Evolutionary conservation across 495 filamentous ascomycete genomes (phyloP).

Genomic region (Pyronema omphalodes): DNA sequence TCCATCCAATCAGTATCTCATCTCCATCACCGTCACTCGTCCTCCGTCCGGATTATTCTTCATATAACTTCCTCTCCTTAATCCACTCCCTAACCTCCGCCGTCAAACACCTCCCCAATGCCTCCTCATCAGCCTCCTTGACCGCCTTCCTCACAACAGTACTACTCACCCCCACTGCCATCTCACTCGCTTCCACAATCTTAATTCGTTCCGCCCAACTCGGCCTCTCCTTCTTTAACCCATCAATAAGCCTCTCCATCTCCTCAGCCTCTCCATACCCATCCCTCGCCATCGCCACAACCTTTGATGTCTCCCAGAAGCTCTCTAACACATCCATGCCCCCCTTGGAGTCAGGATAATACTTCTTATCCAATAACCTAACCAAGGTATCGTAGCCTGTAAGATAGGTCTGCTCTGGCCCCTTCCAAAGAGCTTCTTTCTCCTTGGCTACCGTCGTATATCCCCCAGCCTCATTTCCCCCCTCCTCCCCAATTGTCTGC

Average conservation of each 20-base stretch:
- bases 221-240: slow-evolving; percentile 28
- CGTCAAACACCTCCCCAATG: slow-evolving; percentile 44
- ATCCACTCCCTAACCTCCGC: slow-evolving; percentile 43
- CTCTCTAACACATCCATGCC: slow-evolving; percentile 29
- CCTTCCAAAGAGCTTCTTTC: background rate
- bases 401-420: slow-evolving; percentile 51
- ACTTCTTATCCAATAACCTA: slow-evolving; percentile 64
- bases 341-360: slow-evolving; percentile 38
- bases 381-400: slow-evolving; percentile 77
- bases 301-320: slow-evolving; percentile 14
- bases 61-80: slow-evolving; percentile 34
- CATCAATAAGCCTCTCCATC: slow-evolving; percentile 34
- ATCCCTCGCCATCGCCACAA: slow-evolving; percentile 55
- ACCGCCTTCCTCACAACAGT: slow-evolving; percentile 57
- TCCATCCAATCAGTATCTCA: too few relatives aligned
- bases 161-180: slow-evolving; percentile 39
- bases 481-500: too few relatives aligned
- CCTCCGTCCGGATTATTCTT: background rate
- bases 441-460: slow-evolving; percentile 10
- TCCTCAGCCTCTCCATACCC: slow-evolving; percentile 41
- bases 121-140: slow-evolving; percentile 32
- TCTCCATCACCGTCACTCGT: background rate
- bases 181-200: slow-evolving; percentile 42
- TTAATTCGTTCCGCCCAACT: slow-evolving; percentile 57
- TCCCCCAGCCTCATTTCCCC: too few relatives aligned